Evolutionary conservation across 148 eudicot species (phyloP), one percentile per base, ranked within the genome.

Genomic region (Rhododendron ferrugineum): DNA sequence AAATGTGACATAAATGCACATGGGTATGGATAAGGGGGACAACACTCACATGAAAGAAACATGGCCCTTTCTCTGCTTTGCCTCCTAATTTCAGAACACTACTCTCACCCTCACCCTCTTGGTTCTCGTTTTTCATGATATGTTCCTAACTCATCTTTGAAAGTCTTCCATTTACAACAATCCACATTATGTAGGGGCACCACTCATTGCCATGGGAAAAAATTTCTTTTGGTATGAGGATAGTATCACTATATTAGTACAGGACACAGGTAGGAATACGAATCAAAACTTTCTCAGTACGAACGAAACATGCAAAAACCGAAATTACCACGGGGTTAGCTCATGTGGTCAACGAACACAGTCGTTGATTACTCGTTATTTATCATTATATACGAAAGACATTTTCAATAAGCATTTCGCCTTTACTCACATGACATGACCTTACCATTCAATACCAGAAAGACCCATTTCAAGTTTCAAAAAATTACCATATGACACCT

Each of bases 1-100:
- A 64, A 64, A 26, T n/a, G 81, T 42, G 82, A 72, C 32, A 79
- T 86, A 60, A 80, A 47, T 80, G 90, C 90, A 88, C 90, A 88
- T 88, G 91, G 83, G 75, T 30, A 86, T 86, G 91, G 85, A 46
- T 30, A 13, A 20, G 64, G 88, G 80, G 80, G 91, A 89, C 91
- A 89, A 74, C 78, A 46, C 78, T 85, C 91, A 89, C 89, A 85
- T 89, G 91, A 83, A 79, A 86, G 86, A 85, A 87, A 85, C 90
- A 85, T 85, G 89, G 84, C 20, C 8, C 22, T 87, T 78, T 66
- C 75, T 76, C 66, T 75, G 4, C 34, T 75, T 85, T 87, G 89
- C 80, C 87, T 82, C 83, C 84, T 79, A 4, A 15, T 22, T 83
- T 77, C 66, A 85, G 5, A 75, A 77, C 91, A 89, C 30, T 11